Conservation (phyloP, 305 asterid genomes). For the Solanum hybrid region DNA sequence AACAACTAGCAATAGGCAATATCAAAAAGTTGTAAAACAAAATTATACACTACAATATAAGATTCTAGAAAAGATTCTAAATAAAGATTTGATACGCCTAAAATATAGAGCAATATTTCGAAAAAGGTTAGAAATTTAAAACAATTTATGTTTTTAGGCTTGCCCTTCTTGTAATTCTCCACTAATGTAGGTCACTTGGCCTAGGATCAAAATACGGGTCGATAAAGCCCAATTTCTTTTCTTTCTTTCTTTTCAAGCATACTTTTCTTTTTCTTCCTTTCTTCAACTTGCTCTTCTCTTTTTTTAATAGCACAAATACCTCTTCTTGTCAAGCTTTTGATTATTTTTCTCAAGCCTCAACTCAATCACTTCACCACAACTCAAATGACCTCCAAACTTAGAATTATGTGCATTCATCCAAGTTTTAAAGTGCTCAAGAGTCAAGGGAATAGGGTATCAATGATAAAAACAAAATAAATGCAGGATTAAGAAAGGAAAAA, state of each 20-base stretch:
- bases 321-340: background rate
- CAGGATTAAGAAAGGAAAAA: background rate
- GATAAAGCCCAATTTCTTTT: background rate
- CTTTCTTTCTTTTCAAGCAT: background rate
- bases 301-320: background rate
- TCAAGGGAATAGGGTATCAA: background rate
- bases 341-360: background rate
- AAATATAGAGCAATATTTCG: background rate
- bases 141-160: background rate
- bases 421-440: background rate
- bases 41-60: background rate
- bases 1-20: background rate
- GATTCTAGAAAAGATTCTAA: background rate
- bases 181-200: background rate
- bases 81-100: background rate
- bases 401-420: background rate
- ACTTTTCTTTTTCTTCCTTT: background rate
- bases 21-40: background rate
- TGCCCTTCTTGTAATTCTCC: background rate
- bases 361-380: background rate
- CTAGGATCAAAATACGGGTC: background rate
- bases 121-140: background rate
- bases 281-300: background rate
- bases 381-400: background rate
- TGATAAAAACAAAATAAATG: background rate